These are phyloP conservation scores for Cyberlindnera saturnus DNA, from an alignment of 805 yeast species.

Conservation along the genomic window DNA sequence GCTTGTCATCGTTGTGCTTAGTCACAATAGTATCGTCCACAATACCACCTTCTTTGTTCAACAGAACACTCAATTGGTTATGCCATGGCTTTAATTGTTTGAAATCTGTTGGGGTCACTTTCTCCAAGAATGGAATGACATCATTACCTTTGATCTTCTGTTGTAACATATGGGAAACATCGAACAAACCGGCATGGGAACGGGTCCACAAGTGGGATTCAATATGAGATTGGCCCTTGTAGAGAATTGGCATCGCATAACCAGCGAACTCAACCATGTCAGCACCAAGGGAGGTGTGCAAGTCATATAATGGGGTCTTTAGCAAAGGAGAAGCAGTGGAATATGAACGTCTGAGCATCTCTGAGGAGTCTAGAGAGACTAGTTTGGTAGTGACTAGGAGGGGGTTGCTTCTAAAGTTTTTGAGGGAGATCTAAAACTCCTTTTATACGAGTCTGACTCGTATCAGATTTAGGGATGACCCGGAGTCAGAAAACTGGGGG, in stretches of 20 bases:
- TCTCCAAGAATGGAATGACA: conserved; percentile 63
- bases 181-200: conserved; percentile 81
- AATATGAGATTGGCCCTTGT: conserved; percentile 77
- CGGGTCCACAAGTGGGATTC: conserved; percentile 96
- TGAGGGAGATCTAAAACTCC: neutral
- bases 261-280: conserved; percentile 96
- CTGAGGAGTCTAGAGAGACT: neutral
- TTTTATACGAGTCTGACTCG: too few species aligned
- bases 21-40: conserved; percentile 92
- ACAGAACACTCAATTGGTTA: conserved; percentile 72
- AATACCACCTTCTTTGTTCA: conserved; percentile 73
- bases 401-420: too few species aligned
- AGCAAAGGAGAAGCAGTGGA: conserved; percentile 18
- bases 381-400: neutral
- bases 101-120: conserved; percentile 85
- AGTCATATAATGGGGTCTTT: conserved; percentile 75
- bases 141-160: conserved; percentile 70
- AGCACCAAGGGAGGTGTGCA: conserved; percentile 75
- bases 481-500: conserved; percentile 4
- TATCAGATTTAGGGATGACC: neutral
- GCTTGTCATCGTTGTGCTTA: conserved; percentile 58
- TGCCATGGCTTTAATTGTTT: conserved; percentile 45
- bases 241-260: conserved; percentile 90
- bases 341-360: conserved; percentile 20
- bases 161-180: conserved; percentile 97